Percentiles rank a stretch among this genome's conserved stretches.
These are phyloP conservation scores for Leishmania tropica DNA, from an alignment of 208 protist genomes.

Conservation along the genomic window DNA sequence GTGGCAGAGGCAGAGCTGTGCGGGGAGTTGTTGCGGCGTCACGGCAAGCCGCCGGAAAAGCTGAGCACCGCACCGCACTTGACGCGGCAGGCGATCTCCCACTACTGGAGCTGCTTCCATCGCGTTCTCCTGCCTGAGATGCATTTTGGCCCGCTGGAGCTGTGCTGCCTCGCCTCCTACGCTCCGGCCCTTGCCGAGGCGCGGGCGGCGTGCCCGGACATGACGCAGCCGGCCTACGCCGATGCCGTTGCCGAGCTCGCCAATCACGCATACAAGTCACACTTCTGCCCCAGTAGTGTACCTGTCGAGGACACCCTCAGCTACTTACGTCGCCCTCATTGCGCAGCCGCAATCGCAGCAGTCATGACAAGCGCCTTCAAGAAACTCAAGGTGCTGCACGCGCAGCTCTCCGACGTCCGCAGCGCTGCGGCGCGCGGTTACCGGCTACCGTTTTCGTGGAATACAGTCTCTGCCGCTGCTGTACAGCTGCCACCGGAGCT, in stretches of 20 bases:
- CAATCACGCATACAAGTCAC: conserved; percentile 13
- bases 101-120: conserved; percentile 75
- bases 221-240: conserved; percentile 6
- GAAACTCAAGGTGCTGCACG: conserved; percentile 26
- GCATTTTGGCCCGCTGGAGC: conserved; percentile 54
- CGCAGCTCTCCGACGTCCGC: conserved; percentile 5
- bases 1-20: conserved; percentile 68
- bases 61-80: conserved; percentile 54
- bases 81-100: conserved; percentile 38
- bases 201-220: conserved; percentile 12
- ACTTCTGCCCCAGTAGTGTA: conserved; percentile 28
- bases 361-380: conserved; percentile 27
- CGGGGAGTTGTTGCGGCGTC: conserved; percentile 25
- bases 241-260: conserved; percentile 24
- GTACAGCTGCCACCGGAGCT: not conserved
- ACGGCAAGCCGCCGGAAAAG: conserved; percentile 36
- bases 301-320: conserved; percentile 29
- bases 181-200: conserved; percentile 42
- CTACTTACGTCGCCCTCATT: conserved; percentile 15
- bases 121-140: conserved; percentile 57
- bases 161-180: conserved; percentile 75
- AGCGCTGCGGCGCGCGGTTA: not conserved
- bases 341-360: conserved; percentile 20
- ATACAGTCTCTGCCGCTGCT: not conserved
- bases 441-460: not conserved